These are phyloP conservation scores for Syzygium syzygioides DNA, from an alignment of 441 rosid genomes.

Conservation along the genomic window DNA sequence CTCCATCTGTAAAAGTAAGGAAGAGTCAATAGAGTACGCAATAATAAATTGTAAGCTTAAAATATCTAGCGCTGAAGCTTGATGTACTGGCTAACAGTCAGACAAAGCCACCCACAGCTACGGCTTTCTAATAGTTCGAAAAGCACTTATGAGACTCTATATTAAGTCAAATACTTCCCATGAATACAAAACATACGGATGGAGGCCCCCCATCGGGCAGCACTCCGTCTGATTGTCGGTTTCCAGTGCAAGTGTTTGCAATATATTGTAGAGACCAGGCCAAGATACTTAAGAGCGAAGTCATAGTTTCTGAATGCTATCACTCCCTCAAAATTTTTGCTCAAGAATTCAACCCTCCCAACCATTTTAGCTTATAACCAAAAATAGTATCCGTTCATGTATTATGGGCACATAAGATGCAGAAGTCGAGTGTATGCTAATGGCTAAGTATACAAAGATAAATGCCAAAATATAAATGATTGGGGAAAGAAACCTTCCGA, in stretches of 20 bases:
- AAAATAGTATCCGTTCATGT: background rate
- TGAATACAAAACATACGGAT: background rate
- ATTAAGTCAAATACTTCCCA: background rate
- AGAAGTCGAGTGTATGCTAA: background rate
- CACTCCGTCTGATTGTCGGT: background rate
- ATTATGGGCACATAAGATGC: background rate
- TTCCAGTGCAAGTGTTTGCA: background rate
- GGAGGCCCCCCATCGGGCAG: background rate
- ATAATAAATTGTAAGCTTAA: background rate
- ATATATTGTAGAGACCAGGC: background rate
- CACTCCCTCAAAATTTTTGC: background rate
- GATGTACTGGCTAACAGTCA: background rate
- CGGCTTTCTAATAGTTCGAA: background rate
- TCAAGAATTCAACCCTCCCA: background rate
- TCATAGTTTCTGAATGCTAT: background rate
- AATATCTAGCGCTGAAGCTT: background rate
- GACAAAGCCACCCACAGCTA: background rate
- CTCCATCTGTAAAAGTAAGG: conserved; percentile 48
- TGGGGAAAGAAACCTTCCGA: background rate
- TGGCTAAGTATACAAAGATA: background rate
- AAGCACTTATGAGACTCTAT: background rate
- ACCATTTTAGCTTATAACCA: background rate
- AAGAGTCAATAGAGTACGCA: background rate
- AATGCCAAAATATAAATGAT: background rate
- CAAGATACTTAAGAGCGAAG: background rate